Evolutionary conservation across 169 alveolate genomes (phyloP), one percentile per base, ranked within the genome.

Genomic region (Hepatocystis sp.): DNA sequence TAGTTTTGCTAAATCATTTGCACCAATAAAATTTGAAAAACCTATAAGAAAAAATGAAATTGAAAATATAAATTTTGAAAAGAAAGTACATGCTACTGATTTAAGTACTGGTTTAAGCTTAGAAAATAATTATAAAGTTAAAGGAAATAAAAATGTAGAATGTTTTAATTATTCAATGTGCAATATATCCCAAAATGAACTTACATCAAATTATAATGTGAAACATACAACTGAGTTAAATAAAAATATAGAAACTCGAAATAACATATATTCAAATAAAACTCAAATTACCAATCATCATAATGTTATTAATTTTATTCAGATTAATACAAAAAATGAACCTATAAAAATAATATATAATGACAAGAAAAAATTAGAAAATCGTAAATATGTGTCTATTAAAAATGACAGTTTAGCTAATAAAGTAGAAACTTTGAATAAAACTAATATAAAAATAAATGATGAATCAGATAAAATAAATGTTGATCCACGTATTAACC

Each of bases 251-350:
- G 11, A 28, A 2, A 46, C 44, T 58, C 8, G 21, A 58, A 71
- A 71, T 71, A 71, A 40, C 58, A 7, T 44, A 34, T 58, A 71
- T 58, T 17, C 63, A 61, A 67, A 67, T 28, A 21, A 27, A 42
- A 58, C 13, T 13, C 40, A 71, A 34, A 71, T 60, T 15, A 27
- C 46, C 25, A 64, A 44, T 34, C 44, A 44, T 44, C n/a, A n/a
- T n/a, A 21, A 42, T 42, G 47, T 17, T 58, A 34, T 71, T 58
- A 71, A 11, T 42, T 49, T 27, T n/a, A 51, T 28, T 58, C 53
- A 71, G 19, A 23, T 30, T 42, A 71, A 28, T 47, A 53, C 52
- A 53, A 68, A 21, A 32, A 34, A 28, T 56, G 71, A 27, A 23
- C 55, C 25, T 58, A 21, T 76, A 60, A 40, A 56, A 58, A 44